Base-by-base conservation (phyloP, 208 protist genomes). In the Crithidia brevicula region DNA sequence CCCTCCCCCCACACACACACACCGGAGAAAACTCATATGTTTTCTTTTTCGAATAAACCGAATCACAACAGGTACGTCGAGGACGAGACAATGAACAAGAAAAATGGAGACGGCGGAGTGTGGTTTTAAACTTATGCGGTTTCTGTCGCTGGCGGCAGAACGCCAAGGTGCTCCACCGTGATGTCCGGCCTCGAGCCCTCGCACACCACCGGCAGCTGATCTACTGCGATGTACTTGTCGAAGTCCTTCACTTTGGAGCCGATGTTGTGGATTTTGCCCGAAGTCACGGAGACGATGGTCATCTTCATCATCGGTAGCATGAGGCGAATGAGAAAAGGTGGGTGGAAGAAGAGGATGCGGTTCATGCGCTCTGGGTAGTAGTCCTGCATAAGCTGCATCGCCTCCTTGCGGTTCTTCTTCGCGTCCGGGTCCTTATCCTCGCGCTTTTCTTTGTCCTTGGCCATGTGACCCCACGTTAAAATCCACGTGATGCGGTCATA, bases 401-500 rank as follows among this genome's bases (percentile, higher is more conserved):
- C 79, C 15, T 69, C 51, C 52, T 83, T 82, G 23, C 77, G 67
- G 45, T 91, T 82, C 34, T 65, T 27, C 9, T 82, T 38, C 46
- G 80, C 72, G n/a, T 81, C 81, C 64, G 67, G 76, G 33, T 77
- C 73, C 60, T 85, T 83, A 54, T 91, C 85, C 16, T 87, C 42
- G 77, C 34, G 33, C 31, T 86, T 75, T 45, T 79, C 72, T 57
- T 74, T 78, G 33, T 82, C 69, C 46, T 88, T 82, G 8, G 82
- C 67, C 68, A 88, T 78, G 52, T 89, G 66, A 10, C 40, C 63
- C 62, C 82, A 87, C 64, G 79, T 72, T 33, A 88, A 46, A 20
- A 92, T 74, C 77, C 82, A 89, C 60, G 75, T 87, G 40, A 87
- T 68, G 28, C 66, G 57, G 40, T 80, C 76, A 57, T 86, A 80